These are phyloP conservation scores for Aspergillus terreus DNA, from an alignment of 2,329 filamentous ascomycete species.

Conservation along the genomic window DNA sequence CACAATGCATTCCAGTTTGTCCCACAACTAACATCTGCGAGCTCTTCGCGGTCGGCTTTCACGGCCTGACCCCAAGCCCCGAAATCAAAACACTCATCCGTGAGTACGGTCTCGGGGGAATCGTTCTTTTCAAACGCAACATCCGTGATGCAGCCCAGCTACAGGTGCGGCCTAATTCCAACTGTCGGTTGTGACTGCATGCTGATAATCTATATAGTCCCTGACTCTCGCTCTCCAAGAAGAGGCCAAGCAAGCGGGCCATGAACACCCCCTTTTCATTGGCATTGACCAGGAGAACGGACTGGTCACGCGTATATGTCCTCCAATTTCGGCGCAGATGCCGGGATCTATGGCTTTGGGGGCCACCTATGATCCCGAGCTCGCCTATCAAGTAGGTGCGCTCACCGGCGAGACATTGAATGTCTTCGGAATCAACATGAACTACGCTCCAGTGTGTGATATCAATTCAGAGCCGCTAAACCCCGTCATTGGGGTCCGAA, in stretches of 20 bases:
- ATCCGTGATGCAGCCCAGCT: slow-evolving; percentile 38
- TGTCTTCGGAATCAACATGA: slow-evolving; percentile 44
- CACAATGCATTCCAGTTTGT: neutral
- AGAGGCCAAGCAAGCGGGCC: slow-evolving; percentile 36
- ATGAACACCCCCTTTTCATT: slow-evolving; percentile 41
- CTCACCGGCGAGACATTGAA: slow-evolving; percentile 38
- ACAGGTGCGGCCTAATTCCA: slow-evolving; percentile 17
- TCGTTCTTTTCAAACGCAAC: slow-evolving; percentile 44
- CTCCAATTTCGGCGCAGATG: slow-evolving; percentile 38
- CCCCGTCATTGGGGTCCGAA: slow-evolving; percentile 43
- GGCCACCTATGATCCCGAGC: slow-evolving; percentile 34
- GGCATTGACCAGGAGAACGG: slow-evolving; percentile 47
- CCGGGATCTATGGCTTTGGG: slow-evolving; percentile 45
- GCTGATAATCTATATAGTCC: slow-evolving; percentile 16
- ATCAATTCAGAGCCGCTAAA: slow-evolving; percentile 45
- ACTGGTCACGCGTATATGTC: slow-evolving; percentile 40
- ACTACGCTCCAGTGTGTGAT: slow-evolving; percentile 45
- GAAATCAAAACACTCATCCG: slow-evolving; percentile 43
- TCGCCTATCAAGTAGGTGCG: slow-evolving; percentile 33
- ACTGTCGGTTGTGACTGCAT: neutral
- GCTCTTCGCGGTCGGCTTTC: slow-evolving; percentile 44
- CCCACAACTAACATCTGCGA: too few relatives aligned
- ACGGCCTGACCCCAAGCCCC: slow-evolving; percentile 35
- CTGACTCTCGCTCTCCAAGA: slow-evolving; percentile 36
- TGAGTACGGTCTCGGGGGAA: slow-evolving; percentile 38